Base-by-base conservation (phyloP, 2,329 filamentous ascomycete species). In the Neurospora crassa region DNA sequence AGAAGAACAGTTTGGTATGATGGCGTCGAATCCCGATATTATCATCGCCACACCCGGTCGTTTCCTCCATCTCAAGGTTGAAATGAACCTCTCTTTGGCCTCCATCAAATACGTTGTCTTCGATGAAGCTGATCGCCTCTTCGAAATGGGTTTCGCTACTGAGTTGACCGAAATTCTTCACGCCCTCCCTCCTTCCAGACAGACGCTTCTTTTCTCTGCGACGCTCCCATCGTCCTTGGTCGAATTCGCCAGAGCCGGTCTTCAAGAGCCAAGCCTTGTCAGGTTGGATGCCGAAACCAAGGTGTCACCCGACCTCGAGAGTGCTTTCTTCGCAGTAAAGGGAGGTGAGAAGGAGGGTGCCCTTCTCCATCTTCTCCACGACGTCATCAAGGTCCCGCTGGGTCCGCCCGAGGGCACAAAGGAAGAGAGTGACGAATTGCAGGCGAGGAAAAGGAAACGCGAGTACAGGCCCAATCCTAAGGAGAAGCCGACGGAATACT, bases 121-220 rank as follows among this genome's bases (percentile, higher is more conserved):
- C 74, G 96, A 99, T 79, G 96, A 99, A 81, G 96, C 96, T 1
- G 96, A 99, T 85, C 89, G 96, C 70, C 85, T 99, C 24, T 99
- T 99, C 81, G 96, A 99, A 79, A 97, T 99, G 95, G 96, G 96
- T 76, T 99, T 99, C 79, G 94, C 94, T 5, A 90, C 92, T 3
- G 96, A 99, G 78, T 84, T 99, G 76, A 91, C 92, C 0, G 96
- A 99, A 79, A 98, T 98, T 84, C 83, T 99, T 69, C 90, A 97
- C 78, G 92, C 94, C 0, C 84, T 99, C 18, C 96, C 96, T 0
- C 84, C 88, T 0, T 92, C 90, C 34, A 88, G 96, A 72, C 96
- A 99, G 79, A 99, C 94, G 3, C 83, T 98, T 8, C 85, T 99
- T 1, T 99, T 99, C 81, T 99, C 96, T 42, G 96, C 96, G 0